Evolutionary conservation across 2,329 filamentous ascomycete species (phyloP), one percentile per base, ranked within the genome.

Genomic region (Neofusicoccum ribis): DNA sequence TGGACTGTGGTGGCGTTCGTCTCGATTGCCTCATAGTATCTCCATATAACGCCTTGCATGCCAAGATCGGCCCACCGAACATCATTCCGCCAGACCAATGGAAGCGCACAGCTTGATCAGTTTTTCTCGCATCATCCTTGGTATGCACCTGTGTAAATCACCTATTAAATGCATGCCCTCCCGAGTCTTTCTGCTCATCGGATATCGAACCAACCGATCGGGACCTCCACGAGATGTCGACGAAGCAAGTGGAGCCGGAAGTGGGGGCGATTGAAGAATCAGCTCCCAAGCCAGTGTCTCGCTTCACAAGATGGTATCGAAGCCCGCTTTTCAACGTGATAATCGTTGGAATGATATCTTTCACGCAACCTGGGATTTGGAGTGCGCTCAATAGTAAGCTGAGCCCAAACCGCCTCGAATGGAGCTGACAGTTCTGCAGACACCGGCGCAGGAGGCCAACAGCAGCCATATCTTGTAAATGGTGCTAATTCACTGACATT

Each of bases 291-390:
- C 52, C 52, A 44, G 52, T 58, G 3, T 58, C 52, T 8, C 37
- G 52, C 5, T 20, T 58, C 52, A 58, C 52, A 20, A 23, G 52
- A 34, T 46, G 52, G 52, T 83, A 81, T 68, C 78, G 81, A 15
- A 80, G 79, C 49, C 81, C 81, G 3, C 70, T 83, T 0, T 83
- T 80, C 71, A 80, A 83, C 65, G 80, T 81, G 56, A 78, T 82
- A 49, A 63, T 83, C n/a, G 77, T 82, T 7, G 81, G 81, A 23
- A 65, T 79, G 56, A 78, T 78, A 23, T 78, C 77, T 2, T 83
- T 83, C 68, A 80, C 79, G 0, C 79, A 81, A 44, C 80, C 80
- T 0, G 81, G 81, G 1, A 81, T 83, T n/a, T 83, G 81, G 80
- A 82, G 79, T 66, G 81, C 81, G 2, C 70, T 83, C 15, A 73